These are phyloP conservation scores for Aspergillus sp. DNA, from an alignment of 2,329 filamentous ascomycete genomes.

Conservation along the genomic window DNA sequence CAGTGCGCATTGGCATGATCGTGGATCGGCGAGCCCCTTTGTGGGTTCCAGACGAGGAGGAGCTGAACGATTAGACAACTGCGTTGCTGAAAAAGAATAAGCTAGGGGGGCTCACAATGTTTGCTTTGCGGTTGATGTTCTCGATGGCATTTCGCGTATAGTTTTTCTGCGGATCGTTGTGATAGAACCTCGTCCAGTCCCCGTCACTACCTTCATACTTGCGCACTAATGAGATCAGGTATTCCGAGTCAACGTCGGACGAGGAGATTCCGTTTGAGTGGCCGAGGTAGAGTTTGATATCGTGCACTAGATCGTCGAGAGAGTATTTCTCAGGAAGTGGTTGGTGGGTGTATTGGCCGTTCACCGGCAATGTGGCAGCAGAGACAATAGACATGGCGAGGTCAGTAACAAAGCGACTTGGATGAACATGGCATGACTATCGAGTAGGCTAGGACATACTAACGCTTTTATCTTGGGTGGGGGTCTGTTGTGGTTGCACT, in stretches of 20 bases:
- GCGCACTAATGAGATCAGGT: slow-evolving; percentile 20
- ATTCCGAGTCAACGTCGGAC: slow-evolving; percentile 17
- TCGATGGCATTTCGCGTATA: slow-evolving; percentile 29
- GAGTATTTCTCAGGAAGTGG: no score
- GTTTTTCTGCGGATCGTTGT: slow-evolving; percentile 28
- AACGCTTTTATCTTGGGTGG: no score
- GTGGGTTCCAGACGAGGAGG: slow-evolving; percentile 30
- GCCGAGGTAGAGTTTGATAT: slow-evolving; percentile 24
- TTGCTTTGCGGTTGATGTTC: slow-evolving; percentile 28
- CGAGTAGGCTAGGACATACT: no score
- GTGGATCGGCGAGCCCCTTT: slow-evolving; percentile 31
- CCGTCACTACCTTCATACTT: slow-evolving; percentile 23
- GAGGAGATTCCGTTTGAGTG: slow-evolving; percentile 20
- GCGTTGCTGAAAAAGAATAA: background rate
- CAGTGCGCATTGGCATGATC: slow-evolving; percentile 34
- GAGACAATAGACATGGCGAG: no score
- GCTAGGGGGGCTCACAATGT: slow-evolving; percentile 17
- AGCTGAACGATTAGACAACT: slow-evolving; percentile 12
- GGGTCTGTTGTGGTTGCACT: no score
- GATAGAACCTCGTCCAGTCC: slow-evolving; percentile 24
- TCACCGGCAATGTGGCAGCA: no score
- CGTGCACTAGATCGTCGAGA: slow-evolving; percentile 19
- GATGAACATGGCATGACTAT: no score
- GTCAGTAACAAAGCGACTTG: no score
- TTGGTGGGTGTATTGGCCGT: no score